Base-by-base conservation (phyloP, 1,284 basidiomycete genomes). In the Crucibulum parvulum region DNA sequence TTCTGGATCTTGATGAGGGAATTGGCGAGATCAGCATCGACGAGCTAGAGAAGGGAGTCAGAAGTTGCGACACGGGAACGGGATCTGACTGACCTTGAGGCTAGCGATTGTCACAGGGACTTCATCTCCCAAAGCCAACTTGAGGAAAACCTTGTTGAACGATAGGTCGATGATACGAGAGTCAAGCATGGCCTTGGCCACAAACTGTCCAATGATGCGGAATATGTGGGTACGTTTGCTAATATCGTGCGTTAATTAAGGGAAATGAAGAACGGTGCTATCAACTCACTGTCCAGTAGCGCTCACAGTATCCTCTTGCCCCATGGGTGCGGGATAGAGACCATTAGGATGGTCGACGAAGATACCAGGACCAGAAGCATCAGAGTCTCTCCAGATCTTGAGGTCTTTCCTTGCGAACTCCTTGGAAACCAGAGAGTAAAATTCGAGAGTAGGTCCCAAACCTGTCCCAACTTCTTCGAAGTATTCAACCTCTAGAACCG, bases 381-480 rank as follows among this genome's bases (percentile, higher is more conserved):
- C 94, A 5, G 90, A 88, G 70, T 95, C 94, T 61, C 95, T 86
- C 96, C 97, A 99, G 37, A 99, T 84, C 75, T 93, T 92, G 66
- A 98, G 79, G 63, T 94, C 89, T 66, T 90, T 88, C 59, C 94
- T 84, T 0, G 95, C 95, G 75, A 98, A 98, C 77, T 97, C 96
- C 71, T 90, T 92, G 53, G 94, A 96, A 13, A 95, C 95, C 54
- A 99, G 81, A 41, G 95, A 92, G 77, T 98, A 99, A 78, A 99
- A 99, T 79, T 99, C 98, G 38, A 99, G 84, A n/a, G 98, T 99
- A 6, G 96, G 98, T 3, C 98, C 98, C 10, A 99, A 81, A 36
- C 98, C 98, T 3, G 98, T 99, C 24, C 98, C 98, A 53, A 98
- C 97, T 81, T 99, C 98, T 72, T 98, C 96, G 73, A 99, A 99